Evolutionary conservation across 2,329 filamentous ascomycete species (phyloP).

Genomic region (Exophiala dermatitidis): DNA sequence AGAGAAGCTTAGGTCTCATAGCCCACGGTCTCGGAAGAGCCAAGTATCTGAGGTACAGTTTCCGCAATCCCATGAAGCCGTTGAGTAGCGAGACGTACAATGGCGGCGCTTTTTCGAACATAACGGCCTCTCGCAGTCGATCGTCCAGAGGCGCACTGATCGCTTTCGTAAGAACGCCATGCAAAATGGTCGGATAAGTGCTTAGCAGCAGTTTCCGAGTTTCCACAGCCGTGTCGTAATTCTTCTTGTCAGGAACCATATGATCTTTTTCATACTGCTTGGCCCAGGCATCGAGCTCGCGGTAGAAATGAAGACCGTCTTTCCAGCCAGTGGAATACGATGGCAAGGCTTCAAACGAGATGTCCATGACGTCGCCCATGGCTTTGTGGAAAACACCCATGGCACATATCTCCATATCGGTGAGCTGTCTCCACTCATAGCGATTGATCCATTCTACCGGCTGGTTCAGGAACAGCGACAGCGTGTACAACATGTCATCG

Average conservation of each 20-base stretch:
- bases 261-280: conserved; percentile 48
- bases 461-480: conserved; percentile 59
- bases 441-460: conserved; percentile 55
- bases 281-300: conserved; percentile 42
- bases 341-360: conserved; percentile 40
- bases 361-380: conserved; percentile 62
- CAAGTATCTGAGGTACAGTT: conserved; percentile 52
- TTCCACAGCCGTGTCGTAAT: conserved; percentile 42
- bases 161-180: conserved; percentile 45
- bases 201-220: conserved; percentile 56
- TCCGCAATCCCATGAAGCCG: conserved; percentile 46
- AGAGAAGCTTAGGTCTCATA: conserved; percentile 35
- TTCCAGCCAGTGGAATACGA: conserved; percentile 34
- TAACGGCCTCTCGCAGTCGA: conserved; percentile 57
- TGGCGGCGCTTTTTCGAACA: conserved; percentile 43
- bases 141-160: conserved; percentile 58
- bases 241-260: conserved; percentile 43
- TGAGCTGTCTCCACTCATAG: conserved; percentile 65
- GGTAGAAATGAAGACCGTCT: conserved; percentile 43
- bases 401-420: conserved; percentile 59
- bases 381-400: conserved; percentile 58
- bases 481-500: conserved; percentile 58
- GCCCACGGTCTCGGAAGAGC: conserved; percentile 48
- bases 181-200: conserved; percentile 43
- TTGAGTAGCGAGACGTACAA: conserved; percentile 38